phyloP scores from a whole-genome alignment of 306 rosid genomes.

The Betula pendula region DNA sequence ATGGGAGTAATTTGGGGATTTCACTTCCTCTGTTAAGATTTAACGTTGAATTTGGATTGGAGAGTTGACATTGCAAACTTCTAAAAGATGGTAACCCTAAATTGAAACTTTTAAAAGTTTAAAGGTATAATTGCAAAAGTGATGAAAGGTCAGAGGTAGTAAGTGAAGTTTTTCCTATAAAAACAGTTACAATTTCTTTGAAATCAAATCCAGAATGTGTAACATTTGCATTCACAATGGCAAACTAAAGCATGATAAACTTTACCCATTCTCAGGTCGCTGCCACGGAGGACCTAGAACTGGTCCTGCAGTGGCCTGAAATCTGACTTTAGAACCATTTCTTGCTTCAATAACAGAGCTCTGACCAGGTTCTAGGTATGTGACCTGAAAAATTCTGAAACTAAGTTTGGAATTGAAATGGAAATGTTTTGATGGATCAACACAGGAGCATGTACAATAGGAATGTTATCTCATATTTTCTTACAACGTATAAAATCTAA shows the following conservation, averaged over 20 bases:
- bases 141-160: no score
- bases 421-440: constrained; percentile 16
- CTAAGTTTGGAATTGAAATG: constrained; percentile 7
- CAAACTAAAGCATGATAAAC: constrained; percentile 19
- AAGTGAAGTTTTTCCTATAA: no score
- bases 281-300: constrained; percentile 99
- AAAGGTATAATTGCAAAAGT: no score
- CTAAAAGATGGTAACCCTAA: no score
- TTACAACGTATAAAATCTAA: background rate
- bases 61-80: no score
- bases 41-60: no score
- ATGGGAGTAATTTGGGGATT: no score
- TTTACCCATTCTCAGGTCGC: constrained; percentile 94
- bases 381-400: constrained; percentile 54
- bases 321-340: constrained; percentile 51
- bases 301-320: constrained; percentile 88
- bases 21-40: no score
- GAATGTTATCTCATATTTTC: background rate
- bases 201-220: constrained; percentile 1
- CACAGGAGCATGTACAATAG: background rate
- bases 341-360: constrained; percentile 67
- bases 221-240: background rate
- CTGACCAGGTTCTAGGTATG: constrained; percentile 85
- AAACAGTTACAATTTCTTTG: background rate
- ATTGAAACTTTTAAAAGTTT: no score